Evolutionary conservation across 805 yeast genomes (phyloP).

Genomic region (Sugiyamaella boreocaroliniensis): DNA sequence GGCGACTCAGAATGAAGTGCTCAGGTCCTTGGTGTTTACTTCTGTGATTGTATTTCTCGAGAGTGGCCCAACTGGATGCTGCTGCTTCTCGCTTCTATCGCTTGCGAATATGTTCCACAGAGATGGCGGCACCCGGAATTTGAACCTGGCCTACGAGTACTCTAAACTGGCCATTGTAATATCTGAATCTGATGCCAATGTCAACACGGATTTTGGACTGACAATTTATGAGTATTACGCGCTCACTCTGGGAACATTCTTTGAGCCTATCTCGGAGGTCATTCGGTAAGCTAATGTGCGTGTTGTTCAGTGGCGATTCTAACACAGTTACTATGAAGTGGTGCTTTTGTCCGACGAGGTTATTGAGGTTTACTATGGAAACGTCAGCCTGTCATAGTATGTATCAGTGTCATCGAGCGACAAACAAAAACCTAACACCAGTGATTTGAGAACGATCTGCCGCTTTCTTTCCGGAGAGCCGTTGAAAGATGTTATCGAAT

Average conservation of each 20-base stretch:
- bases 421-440: neutral
- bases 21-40: conserved; percentile 32
- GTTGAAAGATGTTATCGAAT: conserved; percentile 15
- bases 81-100: conserved; percentile 37
- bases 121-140: conserved; percentile 28
- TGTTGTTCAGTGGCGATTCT: neutral
- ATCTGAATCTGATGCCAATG: conserved; percentile 30
- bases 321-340: conserved; percentile 20
- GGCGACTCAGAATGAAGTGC: conserved; percentile 26
- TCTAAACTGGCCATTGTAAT: conserved; percentile 36
- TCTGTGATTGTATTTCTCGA: conserved; percentile 33
- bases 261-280: conserved; percentile 37
- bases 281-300: conserved; percentile 23
- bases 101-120: conserved; percentile 32
- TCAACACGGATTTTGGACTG: conserved; percentile 34
- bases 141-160: conserved; percentile 37
- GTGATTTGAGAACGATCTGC: conserved; percentile 22
- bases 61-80: conserved; percentile 36
- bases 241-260: conserved; percentile 36
- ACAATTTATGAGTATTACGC: conserved; percentile 39
- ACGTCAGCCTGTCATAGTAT: conserved; percentile 19
- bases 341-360: conserved; percentile 22
- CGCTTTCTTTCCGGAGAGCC: conserved; percentile 22
- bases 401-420: neutral
- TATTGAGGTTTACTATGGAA: conserved; percentile 21